phyloP scores from a whole-genome alignment of 75 land plant genomes.

The Sequoia sempervirens region DNA sequence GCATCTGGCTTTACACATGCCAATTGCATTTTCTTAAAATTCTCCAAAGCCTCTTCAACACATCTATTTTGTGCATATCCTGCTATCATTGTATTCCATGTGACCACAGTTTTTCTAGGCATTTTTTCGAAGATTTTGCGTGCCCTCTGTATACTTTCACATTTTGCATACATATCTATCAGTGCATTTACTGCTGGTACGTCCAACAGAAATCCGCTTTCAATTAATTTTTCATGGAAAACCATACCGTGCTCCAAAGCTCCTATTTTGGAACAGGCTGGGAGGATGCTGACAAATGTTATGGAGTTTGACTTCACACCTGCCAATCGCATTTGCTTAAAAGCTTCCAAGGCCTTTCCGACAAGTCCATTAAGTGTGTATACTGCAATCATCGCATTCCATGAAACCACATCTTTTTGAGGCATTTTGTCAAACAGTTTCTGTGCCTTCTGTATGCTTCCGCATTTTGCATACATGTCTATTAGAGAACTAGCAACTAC shows the following conservation, averaged over 20 bases:
- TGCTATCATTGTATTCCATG: conserved; percentile 15
- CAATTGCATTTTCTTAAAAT: too few species aligned
- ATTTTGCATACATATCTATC: conserved; percentile 50
- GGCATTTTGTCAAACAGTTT: too few species aligned
- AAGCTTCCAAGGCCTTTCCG: too few species aligned
- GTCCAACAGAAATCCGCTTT: conserved; percentile 14
- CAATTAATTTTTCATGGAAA: conserved; percentile 24
- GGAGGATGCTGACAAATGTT: too few species aligned
- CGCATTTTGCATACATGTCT: too few species aligned
- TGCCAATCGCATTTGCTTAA: neutral
- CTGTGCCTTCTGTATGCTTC: too few species aligned
- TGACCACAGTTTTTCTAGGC: neutral
- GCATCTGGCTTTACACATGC: too few species aligned
- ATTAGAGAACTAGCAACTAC: too few species aligned
- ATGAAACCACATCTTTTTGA: too few species aligned
- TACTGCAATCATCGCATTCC: neutral
- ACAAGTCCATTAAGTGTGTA: neutral
- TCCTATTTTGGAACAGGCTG: too few species aligned
- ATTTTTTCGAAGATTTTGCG: conserved; percentile 12
- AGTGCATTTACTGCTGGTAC: conserved; percentile 32
- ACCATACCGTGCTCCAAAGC: neutral
- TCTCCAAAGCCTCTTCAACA: neutral
- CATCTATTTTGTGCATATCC: conserved; percentile 11
- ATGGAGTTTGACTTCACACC: too few species aligned
- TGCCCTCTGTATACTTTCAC: conserved; percentile 9